Conservation (phyloP, 2,329 filamentous ascomycete genomes). For the Chrysosphaeria jannelii region DNA sequence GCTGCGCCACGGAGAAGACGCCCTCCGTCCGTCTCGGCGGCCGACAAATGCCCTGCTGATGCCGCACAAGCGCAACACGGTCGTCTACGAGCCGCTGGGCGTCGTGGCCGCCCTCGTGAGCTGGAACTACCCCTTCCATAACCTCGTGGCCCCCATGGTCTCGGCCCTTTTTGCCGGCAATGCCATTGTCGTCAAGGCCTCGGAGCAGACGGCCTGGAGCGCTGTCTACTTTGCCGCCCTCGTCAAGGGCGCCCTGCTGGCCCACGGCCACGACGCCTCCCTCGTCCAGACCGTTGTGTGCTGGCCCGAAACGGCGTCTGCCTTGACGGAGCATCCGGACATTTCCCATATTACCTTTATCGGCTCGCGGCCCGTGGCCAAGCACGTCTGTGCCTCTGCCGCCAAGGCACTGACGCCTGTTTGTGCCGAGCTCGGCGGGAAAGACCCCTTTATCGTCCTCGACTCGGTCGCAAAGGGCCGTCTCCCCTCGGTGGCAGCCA, state of each 20-base stretch:
- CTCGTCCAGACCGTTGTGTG: conserved; percentile 66
- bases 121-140: conserved; percentile 97
- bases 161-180: conserved; percentile 78
- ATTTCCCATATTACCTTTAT: conserved; percentile 91
- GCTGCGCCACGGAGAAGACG: conserved; percentile 62
- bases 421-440: conserved; percentile 76
- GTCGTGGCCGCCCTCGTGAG: conserved; percentile 79
- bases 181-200: conserved; percentile 74
- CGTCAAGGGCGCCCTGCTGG: conserved; percentile 45
- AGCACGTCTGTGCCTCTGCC: conserved; percentile 63
- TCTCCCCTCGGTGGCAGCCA: conserved; percentile 43
- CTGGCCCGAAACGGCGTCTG: conserved; percentile 55
- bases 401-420: conserved; percentile 67
- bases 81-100: conserved; percentile 72
- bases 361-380: conserved; percentile 61
- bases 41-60: conserved; percentile 66
- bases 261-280: conserved; percentile 54
- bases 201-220: conserved; percentile 88
- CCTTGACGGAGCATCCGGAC: conserved; percentile 57
- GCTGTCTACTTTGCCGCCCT: conserved; percentile 56
- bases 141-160: conserved; percentile 73
- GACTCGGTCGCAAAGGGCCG: conserved; percentile 34
- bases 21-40: conserved; percentile 37
- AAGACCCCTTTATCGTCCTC: conserved; percentile 72
- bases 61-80: conserved; percentile 80